Conservation (phyloP, 768 basidiomycete species). For the Phanerochaete sordida region DNA sequence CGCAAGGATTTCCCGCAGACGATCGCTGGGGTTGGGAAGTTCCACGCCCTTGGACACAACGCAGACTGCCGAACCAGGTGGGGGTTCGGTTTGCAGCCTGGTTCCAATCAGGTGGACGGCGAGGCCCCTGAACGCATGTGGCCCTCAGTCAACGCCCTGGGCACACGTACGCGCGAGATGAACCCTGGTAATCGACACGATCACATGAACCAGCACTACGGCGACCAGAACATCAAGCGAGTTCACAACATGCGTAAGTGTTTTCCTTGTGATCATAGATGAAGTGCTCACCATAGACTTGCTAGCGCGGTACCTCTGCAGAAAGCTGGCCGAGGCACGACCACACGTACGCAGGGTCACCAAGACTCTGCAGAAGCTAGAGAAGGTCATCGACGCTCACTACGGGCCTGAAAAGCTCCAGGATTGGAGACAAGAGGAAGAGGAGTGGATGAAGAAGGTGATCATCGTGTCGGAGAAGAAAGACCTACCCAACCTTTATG, state of each 20-base stretch:
- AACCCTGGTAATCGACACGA: constrained; percentile 18
- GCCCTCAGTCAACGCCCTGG: constrained; percentile 8
- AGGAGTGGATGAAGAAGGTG: not conserved
- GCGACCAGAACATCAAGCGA: constrained; percentile 12
- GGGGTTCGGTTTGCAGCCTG: constrained; percentile 9
- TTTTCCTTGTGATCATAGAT: too few relatives aligned
- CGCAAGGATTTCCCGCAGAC: not conserved
- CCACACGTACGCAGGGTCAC: not conserved
- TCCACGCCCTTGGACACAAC: constrained; percentile 1
- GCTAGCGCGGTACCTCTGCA: not conserved
- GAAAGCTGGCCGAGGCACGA: not conserved
- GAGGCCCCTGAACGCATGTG: constrained; percentile 17
- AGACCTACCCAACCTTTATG: not conserved
- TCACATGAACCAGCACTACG: constrained; percentile 14
- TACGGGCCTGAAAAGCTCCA: not conserved
- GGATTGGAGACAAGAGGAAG: not conserved
- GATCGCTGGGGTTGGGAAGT: constrained; percentile 3
- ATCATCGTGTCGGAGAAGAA: not conserved
- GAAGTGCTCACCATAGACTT: not conserved
- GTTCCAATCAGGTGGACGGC: constrained; percentile 14
- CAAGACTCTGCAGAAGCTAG: not conserved
- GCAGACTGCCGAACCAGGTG: constrained; percentile 4
- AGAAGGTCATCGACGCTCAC: not conserved
- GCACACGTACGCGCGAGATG: constrained; percentile 12
- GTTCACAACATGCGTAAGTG: constrained; percentile 11